Percentiles rank a stretch among this genome's conserved stretches.
Conservation (phyloP, 2,329 filamentous ascomycete species). For the Colletotrichum endophyticum region DNA sequence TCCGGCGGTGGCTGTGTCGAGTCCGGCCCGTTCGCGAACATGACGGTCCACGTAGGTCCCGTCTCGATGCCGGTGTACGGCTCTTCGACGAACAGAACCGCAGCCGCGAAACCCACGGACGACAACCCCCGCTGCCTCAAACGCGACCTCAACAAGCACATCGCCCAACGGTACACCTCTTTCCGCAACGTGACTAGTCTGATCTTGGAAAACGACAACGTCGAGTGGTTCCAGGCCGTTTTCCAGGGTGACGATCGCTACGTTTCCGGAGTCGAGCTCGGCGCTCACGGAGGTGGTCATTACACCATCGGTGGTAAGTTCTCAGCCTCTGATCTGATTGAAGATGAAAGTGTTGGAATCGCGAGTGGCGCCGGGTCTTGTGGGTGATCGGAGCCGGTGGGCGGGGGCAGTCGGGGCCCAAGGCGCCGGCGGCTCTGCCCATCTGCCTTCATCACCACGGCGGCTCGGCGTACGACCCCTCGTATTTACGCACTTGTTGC, state of each 20-base stretch:
- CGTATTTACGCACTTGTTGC: background rate
- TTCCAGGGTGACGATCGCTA: slow-evolving; percentile 37
- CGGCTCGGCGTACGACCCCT: background rate
- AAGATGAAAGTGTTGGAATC: background rate
- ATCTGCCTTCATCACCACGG: background rate
- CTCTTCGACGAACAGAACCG: slow-evolving; percentile 2
- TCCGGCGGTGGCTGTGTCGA: slow-evolving; percentile 52
- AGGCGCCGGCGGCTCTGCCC: background rate
- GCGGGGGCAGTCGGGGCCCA: background rate
- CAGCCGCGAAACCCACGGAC: slow-evolving; percentile 26
- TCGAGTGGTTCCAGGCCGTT: slow-evolving; percentile 35
- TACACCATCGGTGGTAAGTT: slow-evolving; percentile 35
- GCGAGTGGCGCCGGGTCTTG: background rate
- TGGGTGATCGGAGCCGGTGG: background rate
- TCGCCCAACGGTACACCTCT: slow-evolving; percentile 16
- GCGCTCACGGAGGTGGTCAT: slow-evolving; percentile 45
- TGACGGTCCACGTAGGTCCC: slow-evolving; percentile 43
- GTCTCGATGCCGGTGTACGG: slow-evolving; percentile 8
- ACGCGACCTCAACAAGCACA: slow-evolving; percentile 34
- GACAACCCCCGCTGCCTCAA: slow-evolving; percentile 48
- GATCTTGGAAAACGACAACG: slow-evolving; percentile 28
- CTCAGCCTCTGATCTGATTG: background rate
- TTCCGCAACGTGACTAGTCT: slow-evolving; percentile 30
- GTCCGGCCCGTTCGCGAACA: slow-evolving; percentile 41
- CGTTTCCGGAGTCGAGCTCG: slow-evolving; percentile 30